Base-by-base conservation (phyloP, 2,329 filamentous ascomycete genomes). In the Aureobasidium subglaciale region DNA sequence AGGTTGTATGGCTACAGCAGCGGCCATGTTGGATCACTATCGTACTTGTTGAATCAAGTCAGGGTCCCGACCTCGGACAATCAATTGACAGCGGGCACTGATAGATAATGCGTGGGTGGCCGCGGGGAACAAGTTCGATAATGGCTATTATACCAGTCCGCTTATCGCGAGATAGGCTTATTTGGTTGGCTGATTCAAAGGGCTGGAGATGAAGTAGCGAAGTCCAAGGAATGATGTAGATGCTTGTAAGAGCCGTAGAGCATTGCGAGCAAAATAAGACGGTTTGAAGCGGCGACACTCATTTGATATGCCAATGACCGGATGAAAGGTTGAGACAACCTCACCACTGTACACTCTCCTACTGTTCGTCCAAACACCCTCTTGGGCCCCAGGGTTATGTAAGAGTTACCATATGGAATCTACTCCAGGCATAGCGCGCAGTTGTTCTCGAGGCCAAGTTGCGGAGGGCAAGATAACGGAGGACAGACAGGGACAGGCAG, bases 1-100 rank as follows among this genome's bases (percentile, higher is more conserved):
- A 59, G 73, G 72, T 62, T 75, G 74, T 63, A 75, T 72, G 62
- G 74, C 71, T 63, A 77, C 71, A 61, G 70, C 73, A 57, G 75
- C 72, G 63, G 74, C 73, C 74, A 77, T 76, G 64, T 43, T 60
- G 56, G 24, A 43, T 25, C 34, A 43, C 37, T 53, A 52, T 37
- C 55, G 46, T 53, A 57, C 49, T 37, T 52, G 38, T 54, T 42
- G 38, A 43, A 34, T 5, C 29, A 48, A 22, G 27, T 38, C 29
- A 15, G 29, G 15, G 41, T 42, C 48, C 48, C 48, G 48, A 52
- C 27, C 56, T 54, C 35, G 54, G 55, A 55, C 45, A 57, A 43
- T 56, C 38, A 54, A 59, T 50, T 58, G 55, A 57, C 54, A 42
- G 57, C 48, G 43, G 54, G 56, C 42, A 40, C 24, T 55, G 50